Percentiles rank a stretch among this genome's conserved stretches.
phyloP scores from a whole-genome alignment of 2,329 filamentous ascomycete genomes.

The Ceratocystis ficicola region DNA sequence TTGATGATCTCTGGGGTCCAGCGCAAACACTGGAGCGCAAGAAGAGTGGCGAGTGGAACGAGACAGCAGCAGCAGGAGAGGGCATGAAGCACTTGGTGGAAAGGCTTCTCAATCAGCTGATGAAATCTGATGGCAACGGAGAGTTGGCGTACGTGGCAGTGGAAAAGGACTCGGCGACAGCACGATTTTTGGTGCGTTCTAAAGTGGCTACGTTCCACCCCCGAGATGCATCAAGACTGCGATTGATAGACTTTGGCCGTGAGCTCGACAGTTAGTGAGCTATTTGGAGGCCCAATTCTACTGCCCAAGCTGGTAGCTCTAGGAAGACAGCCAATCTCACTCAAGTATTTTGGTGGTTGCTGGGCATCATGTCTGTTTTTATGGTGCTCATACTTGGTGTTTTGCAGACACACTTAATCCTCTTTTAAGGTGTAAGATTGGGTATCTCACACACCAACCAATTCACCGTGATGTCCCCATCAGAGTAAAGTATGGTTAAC shows the following conservation, averaged over 20 bases:
- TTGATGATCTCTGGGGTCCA: slow-evolving; percentile 52
- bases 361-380: neutral
- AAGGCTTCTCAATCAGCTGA: slow-evolving; percentile 46
- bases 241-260: slow-evolving; percentile 51
- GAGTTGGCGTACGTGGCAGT: slow-evolving; percentile 47
- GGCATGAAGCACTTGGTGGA: slow-evolving; percentile 52
- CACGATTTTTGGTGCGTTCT: slow-evolving; percentile 50
- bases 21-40: slow-evolving; percentile 26
- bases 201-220: slow-evolving; percentile 57
- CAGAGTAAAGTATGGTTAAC: neutral
- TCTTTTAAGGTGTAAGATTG: neutral
- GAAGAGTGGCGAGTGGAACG: slow-evolving; percentile 31
- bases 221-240: slow-evolving; percentile 46
- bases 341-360: neutral
- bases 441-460: neutral
- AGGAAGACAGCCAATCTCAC: neutral
- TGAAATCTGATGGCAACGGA: slow-evolving; percentile 42
- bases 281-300: neutral
- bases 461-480: neutral
- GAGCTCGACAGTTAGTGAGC: slow-evolving; percentile 44
- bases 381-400: neutral
- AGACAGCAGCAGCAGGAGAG: slow-evolving; percentile 38
- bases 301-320: neutral
- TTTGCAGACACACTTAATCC: no score
- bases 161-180: slow-evolving; percentile 48